Percentiles rank a stretch among this genome's conserved stretches.
Evolutionary conservation across 2,329 filamentous ascomycete genomes (phyloP).

Genomic region (Sarocladium brachiariae): DNA sequence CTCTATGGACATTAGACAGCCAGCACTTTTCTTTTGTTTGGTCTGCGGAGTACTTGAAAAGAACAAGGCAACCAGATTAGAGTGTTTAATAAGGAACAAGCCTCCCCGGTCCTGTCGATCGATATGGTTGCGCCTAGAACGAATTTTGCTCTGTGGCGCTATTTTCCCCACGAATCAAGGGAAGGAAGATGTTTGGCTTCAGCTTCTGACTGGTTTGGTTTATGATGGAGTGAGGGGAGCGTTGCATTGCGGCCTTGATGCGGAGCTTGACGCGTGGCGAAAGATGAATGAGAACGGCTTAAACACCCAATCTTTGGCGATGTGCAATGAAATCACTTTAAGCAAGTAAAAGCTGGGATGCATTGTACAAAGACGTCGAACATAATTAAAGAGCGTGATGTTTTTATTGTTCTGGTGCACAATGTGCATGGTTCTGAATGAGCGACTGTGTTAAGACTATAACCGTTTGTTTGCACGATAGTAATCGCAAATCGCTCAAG

Average conservation of each 20-base stretch:
- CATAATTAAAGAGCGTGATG: neutral
- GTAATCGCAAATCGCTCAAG: no score
- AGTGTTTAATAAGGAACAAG: neutral
- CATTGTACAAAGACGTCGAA: neutral
- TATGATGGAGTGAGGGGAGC: neutral
- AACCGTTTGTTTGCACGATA: no score
- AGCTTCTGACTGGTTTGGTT: no score
- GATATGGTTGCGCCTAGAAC: neutral
- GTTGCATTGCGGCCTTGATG: neutral
- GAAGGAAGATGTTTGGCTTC: neutral
- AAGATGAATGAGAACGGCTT: neutral
- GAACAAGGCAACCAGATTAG: neutral
- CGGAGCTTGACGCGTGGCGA: neutral
- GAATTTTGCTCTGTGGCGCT: neutral
- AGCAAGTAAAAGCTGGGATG: neutral
- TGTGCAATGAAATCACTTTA: neutral
- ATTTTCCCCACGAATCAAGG: neutral
- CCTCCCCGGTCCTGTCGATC: neutral
- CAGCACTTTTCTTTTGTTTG: no score
- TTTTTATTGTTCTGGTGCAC: constrained; percentile 1
- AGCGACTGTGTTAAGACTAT: neutral
- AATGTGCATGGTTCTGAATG: neutral
- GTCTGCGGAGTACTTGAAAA: no score
- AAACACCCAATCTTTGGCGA: neutral
- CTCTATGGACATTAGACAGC: no score